Evolutionary conservation across 2,329 filamentous ascomycete genomes (phyloP), one percentile per base, ranked within the genome.

Genomic region (Balansia obtecta): DNA sequence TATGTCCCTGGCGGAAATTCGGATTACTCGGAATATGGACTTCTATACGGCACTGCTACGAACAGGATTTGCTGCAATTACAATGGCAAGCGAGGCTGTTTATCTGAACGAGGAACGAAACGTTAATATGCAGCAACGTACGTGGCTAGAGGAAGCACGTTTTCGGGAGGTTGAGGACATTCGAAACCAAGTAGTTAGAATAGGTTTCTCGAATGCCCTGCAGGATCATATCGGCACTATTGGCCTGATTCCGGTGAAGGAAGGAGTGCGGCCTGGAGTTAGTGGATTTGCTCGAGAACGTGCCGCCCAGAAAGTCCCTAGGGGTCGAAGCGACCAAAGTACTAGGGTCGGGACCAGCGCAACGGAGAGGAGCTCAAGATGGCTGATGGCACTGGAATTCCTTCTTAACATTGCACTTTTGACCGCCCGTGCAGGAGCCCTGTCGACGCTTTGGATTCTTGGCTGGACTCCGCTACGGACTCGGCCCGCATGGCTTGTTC

Each of bases 11-110:
- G 85, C 86, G 1, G 83, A 85, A 39, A 80, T 96, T 38, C 80
- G 83, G 12, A 79, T 97, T 50, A 87, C 83, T 42, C 82, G 86
- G 72, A 82, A 88, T 50, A 94, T 97, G 73, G 93, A 98, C 63
- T 96, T 97, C 62, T 98, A 97, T 64, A 95, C 89, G 0, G 86
- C 88, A 0, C 72, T 97, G 4, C 74, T 97, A 3, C 83, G 90
- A 53, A 80, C 88, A 37, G 93, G 93, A 0, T 96, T 96, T 61
- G 83, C 83, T 11, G 83, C 91, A 12, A 80, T 97, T 53, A 95
- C 88, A 0, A 91, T 94, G 65, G 93, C 93, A 0, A 95, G 88
- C 59, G 90, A 97, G 66, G 91, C 91, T 3, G 93, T 97, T 0
- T 97, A 95, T 61, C 72, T 98, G 11, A 95, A 96, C 54, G 91